Evolutionary conservation across 1,284 basidiomycete species (phyloP), one percentile per base, ranked within the genome.

Genomic region (Mycosarcoma maydis): DNA sequence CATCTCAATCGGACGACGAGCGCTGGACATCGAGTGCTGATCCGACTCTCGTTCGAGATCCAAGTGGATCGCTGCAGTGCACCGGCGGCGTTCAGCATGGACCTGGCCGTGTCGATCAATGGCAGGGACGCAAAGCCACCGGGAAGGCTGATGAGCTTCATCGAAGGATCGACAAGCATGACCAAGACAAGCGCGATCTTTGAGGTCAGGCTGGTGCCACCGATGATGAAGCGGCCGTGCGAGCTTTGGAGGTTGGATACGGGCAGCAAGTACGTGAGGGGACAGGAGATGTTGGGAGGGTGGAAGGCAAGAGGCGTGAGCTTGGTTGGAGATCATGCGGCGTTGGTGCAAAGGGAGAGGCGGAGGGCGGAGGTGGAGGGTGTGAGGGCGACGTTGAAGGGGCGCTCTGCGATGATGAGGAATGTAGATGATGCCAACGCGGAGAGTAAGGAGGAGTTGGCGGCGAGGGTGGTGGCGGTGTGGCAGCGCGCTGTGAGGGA

Each of bases 181-280:
- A 69, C 45, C 6, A 76, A 72, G 59, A 88, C 88, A 29, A 92
- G 89, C 74, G 88, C 88, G 14, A 86, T 95, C 34, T 97, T 94
- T 84, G 87, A 85, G 26, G 86, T 98, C 33, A 87, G 87, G 42
- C 85, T 98, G 23, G 88, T 88, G 3, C 94, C 95, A 11, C 91
- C 92, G 4, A 83, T 92, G 65, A 94, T 92, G 8, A 89, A 92
- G 37, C 92, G 90, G 2, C 87, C 92, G 2, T 88, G 88, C 78
- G 94, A 98, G 62, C 85, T 98, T 11, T 98, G 95, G 94, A 86
- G 94, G 44, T 85, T 98, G 47, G 93, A 98, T 83, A 98, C 95
- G 1, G 89, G 90, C 16, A 90, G 91, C 80, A 94, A 92, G 82
- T 95, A 94, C 80, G 92, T 98, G 0, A 86, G 89, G 22, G 94